Base-by-base conservation (phyloP, 371 early-diverging fungal genomes). In the Gilbertella persicaria region DNA sequence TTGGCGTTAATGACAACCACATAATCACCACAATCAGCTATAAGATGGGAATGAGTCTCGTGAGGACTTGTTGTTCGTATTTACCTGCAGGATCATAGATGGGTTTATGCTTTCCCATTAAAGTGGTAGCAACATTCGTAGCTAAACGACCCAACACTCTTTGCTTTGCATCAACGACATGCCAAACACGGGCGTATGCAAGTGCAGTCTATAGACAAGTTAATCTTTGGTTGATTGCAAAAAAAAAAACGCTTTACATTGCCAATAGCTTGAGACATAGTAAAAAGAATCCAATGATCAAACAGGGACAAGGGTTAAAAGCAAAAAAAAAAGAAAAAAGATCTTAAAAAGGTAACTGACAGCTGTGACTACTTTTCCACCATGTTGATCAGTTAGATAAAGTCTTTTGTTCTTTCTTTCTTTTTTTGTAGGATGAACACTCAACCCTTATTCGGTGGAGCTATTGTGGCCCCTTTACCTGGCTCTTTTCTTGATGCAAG, bases 21-120 rank as follows among this genome's bases (percentile, higher is more conserved):
- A 64, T 96, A 95, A 70, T 98, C 99, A 30, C 99, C 99, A 71
- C 91, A 91, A 76, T 98, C 97, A 23, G 90, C 94, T 91, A 77
- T 36, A 23, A 44, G n/a, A n/a, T n/a, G n/a, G n/a, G n/a, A n/a
- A n/a, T n/a, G n/a, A n/a, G n/a, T n/a, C n/a, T n/a, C n/a, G n/a
- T n/a, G n/a, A n/a, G n/a, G n/a, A n/a, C n/a, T n/a, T n/a, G n/a
- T n/a, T n/a, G n/a, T n/a, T n/a, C n/a, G n/a, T n/a, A n/a, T 65
- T 57, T 83, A 95, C 94, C 79, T 36, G 95, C 92, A 36, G 95
- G 96, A 67, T 95, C 86, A 64, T 84, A 96, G 45, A 92, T 92
- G 21, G 98, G 98, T 83, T 97, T 97, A 74, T 97, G 93, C 71
- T 98, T 96, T 43, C 99, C 99, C 84, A 95, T 89, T 44, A 98